Percentiles rank a stretch among this genome's conserved stretches.
Conservation (phyloP, 345 rosid species). For the Eucalyptus polybractea region DNA sequence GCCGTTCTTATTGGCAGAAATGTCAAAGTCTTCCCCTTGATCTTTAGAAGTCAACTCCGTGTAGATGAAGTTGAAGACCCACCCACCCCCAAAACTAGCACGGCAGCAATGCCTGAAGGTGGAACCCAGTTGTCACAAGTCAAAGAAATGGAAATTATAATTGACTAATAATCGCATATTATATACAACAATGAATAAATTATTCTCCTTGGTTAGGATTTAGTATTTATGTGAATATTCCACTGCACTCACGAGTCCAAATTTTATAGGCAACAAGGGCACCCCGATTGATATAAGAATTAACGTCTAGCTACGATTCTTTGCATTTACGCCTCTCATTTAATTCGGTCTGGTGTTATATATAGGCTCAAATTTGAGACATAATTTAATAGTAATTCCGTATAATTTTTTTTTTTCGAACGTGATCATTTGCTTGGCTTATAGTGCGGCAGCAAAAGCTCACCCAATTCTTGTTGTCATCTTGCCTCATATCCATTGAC, state of each 20-base stretch:
- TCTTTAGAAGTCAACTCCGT: neutral
- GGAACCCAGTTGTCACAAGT: neutral
- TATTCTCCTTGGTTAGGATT: neutral
- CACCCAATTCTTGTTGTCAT: neutral
- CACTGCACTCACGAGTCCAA: neutral
- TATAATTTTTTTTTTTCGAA: neutral
- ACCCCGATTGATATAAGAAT: too few relatives aligned
- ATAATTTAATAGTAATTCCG: accelerated
- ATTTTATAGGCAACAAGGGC: neutral
- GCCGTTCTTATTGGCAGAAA: neutral
- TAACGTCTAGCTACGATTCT: accelerated
- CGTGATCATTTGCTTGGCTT: accelerated
- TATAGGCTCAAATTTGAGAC: accelerated
- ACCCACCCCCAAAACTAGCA: neutral
- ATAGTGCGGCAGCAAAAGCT: neutral
- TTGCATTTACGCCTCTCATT: neutral
- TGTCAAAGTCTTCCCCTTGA: neutral
- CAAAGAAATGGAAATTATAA: neutral
- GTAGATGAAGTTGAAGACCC: neutral
- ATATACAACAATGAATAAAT: neutral
- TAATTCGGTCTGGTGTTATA: accelerated
- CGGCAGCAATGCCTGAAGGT: neutral
- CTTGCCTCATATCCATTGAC: neutral
- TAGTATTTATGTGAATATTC: neutral
- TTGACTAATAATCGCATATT: neutral